Evolutionary conservation across 805 yeast species (phyloP).

Genomic region (Saccharomycopsis fermentans): DNA sequence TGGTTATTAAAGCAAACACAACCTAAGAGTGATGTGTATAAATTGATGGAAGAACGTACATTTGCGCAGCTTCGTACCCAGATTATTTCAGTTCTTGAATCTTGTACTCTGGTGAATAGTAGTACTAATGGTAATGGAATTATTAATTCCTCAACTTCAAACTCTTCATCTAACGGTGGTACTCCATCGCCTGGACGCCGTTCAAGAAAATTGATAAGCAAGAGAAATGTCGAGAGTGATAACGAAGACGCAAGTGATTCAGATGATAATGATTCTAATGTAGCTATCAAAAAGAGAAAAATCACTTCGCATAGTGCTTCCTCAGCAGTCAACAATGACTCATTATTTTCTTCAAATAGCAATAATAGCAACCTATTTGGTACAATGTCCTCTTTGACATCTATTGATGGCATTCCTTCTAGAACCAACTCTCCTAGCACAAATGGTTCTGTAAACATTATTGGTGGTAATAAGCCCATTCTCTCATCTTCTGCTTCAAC

Average conservation of each 20-base stretch:
- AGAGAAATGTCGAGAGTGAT: neutral
- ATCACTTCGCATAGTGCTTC: neutral
- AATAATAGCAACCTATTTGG: conserved; percentile 1
- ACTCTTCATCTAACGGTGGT: conserved; percentile 1
- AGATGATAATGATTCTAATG: neutral
- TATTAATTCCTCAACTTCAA: conserved; percentile 2
- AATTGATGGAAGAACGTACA: conserved; percentile 59
- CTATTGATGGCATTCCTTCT: conserved; percentile 1
- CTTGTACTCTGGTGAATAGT: conserved; percentile 6
- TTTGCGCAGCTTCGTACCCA: conserved; percentile 37
- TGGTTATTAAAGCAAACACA: conserved; percentile 85
- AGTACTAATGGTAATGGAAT: conserved; percentile 7
- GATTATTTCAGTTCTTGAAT: conserved; percentile 25
- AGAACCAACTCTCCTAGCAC: neutral
- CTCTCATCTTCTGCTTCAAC: conserved; percentile 17
- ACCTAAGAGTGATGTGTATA: conserved; percentile 69
- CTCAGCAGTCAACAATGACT: neutral
- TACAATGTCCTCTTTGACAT: conserved; percentile 2
- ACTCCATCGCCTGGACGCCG: neutral
- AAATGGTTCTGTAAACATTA: neutral
- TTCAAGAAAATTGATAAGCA: neutral
- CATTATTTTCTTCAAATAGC: conserved; percentile 9
- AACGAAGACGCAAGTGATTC: neutral
- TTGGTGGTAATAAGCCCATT: conserved; percentile 9
- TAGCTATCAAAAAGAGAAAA: neutral